Base-by-base conservation (phyloP, 371 early-diverging fungal species). In the Mucor piriformis region DNA sequence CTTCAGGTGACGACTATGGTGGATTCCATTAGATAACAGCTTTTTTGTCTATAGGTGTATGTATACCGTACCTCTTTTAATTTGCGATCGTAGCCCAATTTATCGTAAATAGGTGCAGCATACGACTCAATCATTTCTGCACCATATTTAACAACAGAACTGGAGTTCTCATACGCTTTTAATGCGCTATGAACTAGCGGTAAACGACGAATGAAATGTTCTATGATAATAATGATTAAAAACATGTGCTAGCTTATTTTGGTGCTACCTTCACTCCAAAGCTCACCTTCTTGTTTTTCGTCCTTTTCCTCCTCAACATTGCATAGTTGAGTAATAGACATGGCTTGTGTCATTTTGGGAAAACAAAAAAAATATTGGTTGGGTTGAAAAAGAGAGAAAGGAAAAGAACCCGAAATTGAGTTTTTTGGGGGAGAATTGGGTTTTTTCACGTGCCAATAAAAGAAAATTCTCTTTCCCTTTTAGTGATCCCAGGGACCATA, bases 121-220 rank as follows among this genome's bases (percentile, higher is more conserved):
- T 93, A 80, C 2, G 88, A 86, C 67, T 93, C 96, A 34, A 95
- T 87, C 67, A 88, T 90, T 64, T 90, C 87, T 3, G 88, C 89
- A 23, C 82, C 82, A 67, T 84, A 86, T 67, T 77, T 70, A 12
- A 73, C 64, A 25, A 92, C 77, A 40, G 77, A 70, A 61, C 85
- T 89, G 23, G 83, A 85, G 32, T 78, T 83, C 54, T 90, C 91
- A 63, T 94, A 95, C 1, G 87, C 89, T 27, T 80, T 82, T 25
- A 94, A 54, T 3, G 92, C 87, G 6, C 86, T 83, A 61, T 87
- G 86, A 44, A 96, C 90, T n/a, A 94, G 52, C 6, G 94, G 93
- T 3, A 92, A 73, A 55, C 93, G 85, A 48, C 77, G 72, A 54
- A 93, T 83, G 51, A 92, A 90, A 61, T 80, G 80, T 11, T 53